A percentile compares a stretch with the other conserved stretches of the same genome.
Evolutionary conservation across 2,329 filamentous ascomycete genomes (phyloP).

Genomic region (Cladosporium sp.): DNA sequence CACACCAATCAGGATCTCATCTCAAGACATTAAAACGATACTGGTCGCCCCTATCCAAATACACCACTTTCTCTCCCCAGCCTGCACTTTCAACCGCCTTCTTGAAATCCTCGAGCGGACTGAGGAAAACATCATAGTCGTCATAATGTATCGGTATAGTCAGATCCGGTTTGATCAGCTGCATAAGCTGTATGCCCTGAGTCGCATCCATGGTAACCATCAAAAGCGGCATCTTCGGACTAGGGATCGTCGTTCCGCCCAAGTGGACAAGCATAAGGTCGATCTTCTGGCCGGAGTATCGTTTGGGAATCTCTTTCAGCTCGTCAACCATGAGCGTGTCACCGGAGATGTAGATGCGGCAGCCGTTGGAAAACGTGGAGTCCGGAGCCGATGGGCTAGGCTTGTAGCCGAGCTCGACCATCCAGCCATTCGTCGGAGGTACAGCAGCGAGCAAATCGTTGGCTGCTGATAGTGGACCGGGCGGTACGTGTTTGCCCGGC

Average conservation of each 20-base stretch:
- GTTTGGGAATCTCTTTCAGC: conserved; percentile 53
- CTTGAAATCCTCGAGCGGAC: conserved; percentile 55
- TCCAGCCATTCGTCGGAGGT: conserved; percentile 62
- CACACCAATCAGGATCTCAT: neutral
- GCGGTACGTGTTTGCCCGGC: conserved; percentile 59
- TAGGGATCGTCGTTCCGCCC: conserved; percentile 60
- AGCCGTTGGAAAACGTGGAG: conserved; percentile 37
- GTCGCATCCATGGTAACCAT: conserved; percentile 66
- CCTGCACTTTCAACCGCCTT: conserved; percentile 49
- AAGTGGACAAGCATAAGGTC: conserved; percentile 63
- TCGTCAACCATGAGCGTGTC: conserved; percentile 60
- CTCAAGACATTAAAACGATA: conserved; percentile 47
- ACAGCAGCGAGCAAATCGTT: conserved; percentile 48
- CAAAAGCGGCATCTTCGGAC: conserved; percentile 51
- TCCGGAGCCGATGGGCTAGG: conserved; percentile 11
- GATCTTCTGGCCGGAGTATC: conserved; percentile 49
- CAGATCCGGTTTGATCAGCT: conserved; percentile 53
- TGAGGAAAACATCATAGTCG: conserved; percentile 58
- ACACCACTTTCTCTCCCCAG: conserved; percentile 49
- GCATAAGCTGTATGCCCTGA: conserved; percentile 56
- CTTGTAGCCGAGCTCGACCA: conserved; percentile 54
- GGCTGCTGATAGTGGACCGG: conserved; percentile 35
- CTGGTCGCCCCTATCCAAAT: conserved; percentile 54
- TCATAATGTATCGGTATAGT: conserved; percentile 61
- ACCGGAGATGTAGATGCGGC: conserved; percentile 58